phyloP scores from a whole-genome alignment of 2,329 filamentous ascomycete genomes.

The Pseudopithomyces chartarum region DNA sequence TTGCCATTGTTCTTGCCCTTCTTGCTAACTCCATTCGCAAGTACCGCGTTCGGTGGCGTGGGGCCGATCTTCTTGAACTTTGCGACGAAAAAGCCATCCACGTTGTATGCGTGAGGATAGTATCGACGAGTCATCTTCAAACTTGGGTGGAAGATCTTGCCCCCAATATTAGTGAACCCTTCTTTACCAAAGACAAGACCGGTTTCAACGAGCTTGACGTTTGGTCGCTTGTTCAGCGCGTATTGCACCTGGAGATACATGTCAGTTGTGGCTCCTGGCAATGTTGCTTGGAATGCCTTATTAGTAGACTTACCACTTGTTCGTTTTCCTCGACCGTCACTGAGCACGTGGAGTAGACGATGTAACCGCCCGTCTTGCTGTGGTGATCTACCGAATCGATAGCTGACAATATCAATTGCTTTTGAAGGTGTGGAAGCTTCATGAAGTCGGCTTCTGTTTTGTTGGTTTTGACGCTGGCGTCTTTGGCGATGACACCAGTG shows the following conservation, averaged over 20 bases:
- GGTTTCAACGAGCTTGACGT: conserved; percentile 91
- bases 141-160: conserved; percentile 87
- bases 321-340: conserved; percentile 96
- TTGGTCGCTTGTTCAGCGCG: conserved; percentile 85
- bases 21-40: conserved; percentile 29
- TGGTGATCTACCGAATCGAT: conserved; percentile 94
- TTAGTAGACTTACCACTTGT: conserved; percentile 61
- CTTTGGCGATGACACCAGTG: conserved; percentile 96
- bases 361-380: conserved; percentile 90
- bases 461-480: conserved; percentile 96
- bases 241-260: conserved; percentile 67
- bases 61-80: conserved; percentile 94
- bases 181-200: conserved; percentile 89
- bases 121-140: conserved; percentile 62
- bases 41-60: conserved; percentile 65
- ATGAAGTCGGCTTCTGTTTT: conserved; percentile 97
- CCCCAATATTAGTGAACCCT: conserved; percentile 87
- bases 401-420: conserved; percentile 88
- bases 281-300: too few species aligned
- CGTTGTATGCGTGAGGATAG: conserved; percentile 52
- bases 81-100: conserved; percentile 97
- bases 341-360: conserved; percentile 96
- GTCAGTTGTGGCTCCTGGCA: too few species aligned
- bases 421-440: conserved; percentile 79
- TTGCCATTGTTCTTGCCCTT: conserved; percentile 36